Evolutionary conservation across 108 stramenopile genomes (phyloP).

Genomic region (Stephanodiscus triporus): DNA sequence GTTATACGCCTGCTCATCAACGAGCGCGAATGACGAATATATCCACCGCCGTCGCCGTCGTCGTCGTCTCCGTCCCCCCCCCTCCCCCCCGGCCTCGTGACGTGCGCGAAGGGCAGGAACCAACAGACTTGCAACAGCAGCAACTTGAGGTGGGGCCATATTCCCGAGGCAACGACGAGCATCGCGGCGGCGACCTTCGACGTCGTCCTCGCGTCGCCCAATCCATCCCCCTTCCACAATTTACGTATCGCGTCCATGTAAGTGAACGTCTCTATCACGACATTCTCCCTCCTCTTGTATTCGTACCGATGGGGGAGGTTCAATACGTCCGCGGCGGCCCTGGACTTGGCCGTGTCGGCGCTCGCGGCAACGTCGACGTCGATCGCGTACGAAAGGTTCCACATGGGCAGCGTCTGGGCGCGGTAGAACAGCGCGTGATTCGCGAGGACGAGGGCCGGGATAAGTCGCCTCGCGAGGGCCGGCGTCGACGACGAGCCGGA

Average conservation of each 20-base stretch:
- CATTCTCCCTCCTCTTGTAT: slow-evolving; percentile 39
- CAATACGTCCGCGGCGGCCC: slow-evolving; percentile 51
- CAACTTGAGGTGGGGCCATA: slow-evolving; percentile 87
- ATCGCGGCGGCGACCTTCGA: slow-evolving; percentile 70
- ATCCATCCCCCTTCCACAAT: slow-evolving; percentile 72
- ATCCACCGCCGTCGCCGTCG: not conserved
- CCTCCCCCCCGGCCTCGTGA: not conserved
- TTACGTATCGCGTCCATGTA: slow-evolving; percentile 82
- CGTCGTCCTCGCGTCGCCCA: slow-evolving; percentile 53
- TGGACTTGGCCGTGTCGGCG: slow-evolving; percentile 56
- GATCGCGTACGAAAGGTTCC: slow-evolving; percentile 60
- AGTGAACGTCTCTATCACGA: slow-evolving; percentile 78
- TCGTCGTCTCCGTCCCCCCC: slow-evolving; percentile 2
- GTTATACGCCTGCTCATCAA: not conserved
- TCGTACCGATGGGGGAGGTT: slow-evolving; percentile 55
- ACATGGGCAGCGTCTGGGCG: slow-evolving; percentile 80
- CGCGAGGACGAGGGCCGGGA: slow-evolving; percentile 55
- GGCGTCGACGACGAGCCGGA: slow-evolving; percentile 43
- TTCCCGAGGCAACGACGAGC: slow-evolving; percentile 70
- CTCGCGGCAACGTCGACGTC: slow-evolving; percentile 68
- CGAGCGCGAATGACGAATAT: not conserved
- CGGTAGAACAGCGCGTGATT: slow-evolving; percentile 70
- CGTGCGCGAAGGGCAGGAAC: slow-evolving; percentile 51
- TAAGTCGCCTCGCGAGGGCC: slow-evolving; percentile 33
- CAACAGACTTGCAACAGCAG: slow-evolving; percentile 64